phyloP scores from a whole-genome alignment of 257 asterid species.

The Solanum piurae region DNA sequence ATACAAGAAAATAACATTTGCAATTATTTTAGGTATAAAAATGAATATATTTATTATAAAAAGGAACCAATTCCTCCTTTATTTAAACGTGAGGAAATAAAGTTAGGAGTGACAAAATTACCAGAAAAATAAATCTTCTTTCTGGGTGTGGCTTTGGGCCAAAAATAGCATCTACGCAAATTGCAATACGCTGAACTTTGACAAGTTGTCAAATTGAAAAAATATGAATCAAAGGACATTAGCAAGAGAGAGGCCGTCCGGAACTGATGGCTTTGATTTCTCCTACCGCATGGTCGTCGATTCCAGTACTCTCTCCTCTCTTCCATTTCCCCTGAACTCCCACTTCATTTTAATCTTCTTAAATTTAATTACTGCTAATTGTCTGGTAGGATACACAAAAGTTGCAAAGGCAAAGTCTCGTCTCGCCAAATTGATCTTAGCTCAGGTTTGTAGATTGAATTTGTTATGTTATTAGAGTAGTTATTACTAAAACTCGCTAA shows the following conservation, averaged over 20 bases:
- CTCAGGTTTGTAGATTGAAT: conserved; percentile 37
- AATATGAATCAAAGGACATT: conserved; percentile 38
- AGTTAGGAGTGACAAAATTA: no score
- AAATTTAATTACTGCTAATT: background rate
- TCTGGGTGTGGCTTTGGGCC: no score
- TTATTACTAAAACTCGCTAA: background rate
- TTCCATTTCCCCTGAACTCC: background rate
- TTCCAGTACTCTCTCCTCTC: conserved; percentile 27
- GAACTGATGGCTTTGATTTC: conserved; percentile 85
- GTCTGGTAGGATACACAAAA: conserved; percentile 45
- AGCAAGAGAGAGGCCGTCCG: conserved; percentile 41
- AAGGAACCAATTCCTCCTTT: no score
- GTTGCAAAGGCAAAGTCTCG: conserved; percentile 63
- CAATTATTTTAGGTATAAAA: no score
- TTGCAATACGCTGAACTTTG: background rate
- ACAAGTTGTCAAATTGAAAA: background rate
- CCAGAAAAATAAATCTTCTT: no score
- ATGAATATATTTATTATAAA: no score
- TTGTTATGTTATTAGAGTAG: background rate
- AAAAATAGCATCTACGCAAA: background rate
- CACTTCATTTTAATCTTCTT: background rate
- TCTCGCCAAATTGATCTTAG: conserved; percentile 36
- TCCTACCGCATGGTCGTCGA: conserved; percentile 89
- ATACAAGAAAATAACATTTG: no score
- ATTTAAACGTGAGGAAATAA: no score